Percentiles rank a stretch among this genome's conserved stretches.
These are phyloP conservation scores for Aspergillus flavus DNA, from an alignment of 2,329 filamentous ascomycete species.

Conservation along the genomic window DNA sequence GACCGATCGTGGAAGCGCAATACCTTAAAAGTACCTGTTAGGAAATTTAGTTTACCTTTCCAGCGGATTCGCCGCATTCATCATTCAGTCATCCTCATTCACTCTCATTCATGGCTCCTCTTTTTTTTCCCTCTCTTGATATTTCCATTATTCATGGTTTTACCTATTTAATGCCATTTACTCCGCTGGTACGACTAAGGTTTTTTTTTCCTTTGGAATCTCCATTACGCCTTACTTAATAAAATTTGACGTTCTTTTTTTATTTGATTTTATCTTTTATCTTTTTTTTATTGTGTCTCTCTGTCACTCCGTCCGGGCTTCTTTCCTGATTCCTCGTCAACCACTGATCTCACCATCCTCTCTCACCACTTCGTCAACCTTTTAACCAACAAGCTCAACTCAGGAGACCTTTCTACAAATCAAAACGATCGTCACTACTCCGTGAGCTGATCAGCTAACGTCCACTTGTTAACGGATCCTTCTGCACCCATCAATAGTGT, in stretches of 20 bases:
- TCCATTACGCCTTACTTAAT: not conserved
- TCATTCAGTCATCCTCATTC: not conserved
- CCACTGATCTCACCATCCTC: constrained; percentile 6
- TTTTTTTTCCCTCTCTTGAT: not conserved
- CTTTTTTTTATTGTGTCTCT: not conserved
- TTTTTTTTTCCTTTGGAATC: not conserved
- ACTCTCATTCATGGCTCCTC: not conserved
- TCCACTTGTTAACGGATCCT: constrained; percentile 4
- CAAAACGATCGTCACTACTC: not conserved
- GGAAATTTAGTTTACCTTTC: not conserved
- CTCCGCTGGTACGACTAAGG: not conserved
- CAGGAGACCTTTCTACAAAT: not conserved
- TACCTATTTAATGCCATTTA: not conserved
- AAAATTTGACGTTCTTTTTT: not conserved
- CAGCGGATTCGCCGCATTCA: constrained; percentile 14
- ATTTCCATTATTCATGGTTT: constrained; percentile 5
- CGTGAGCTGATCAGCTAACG: not conserved
- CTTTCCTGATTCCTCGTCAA: constrained; percentile 1
- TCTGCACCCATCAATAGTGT: constrained; percentile 12
- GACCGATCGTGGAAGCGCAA: no score
- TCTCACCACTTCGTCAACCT: not conserved
- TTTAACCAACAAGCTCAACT: not conserved
- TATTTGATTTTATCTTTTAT: not conserved
- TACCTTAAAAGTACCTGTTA: no score
- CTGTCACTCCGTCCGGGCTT: not conserved